Evolutionary conservation across 495 filamentous ascomycete genomes (phyloP).

Genomic region (Astrothelium macrocarpum): DNA sequence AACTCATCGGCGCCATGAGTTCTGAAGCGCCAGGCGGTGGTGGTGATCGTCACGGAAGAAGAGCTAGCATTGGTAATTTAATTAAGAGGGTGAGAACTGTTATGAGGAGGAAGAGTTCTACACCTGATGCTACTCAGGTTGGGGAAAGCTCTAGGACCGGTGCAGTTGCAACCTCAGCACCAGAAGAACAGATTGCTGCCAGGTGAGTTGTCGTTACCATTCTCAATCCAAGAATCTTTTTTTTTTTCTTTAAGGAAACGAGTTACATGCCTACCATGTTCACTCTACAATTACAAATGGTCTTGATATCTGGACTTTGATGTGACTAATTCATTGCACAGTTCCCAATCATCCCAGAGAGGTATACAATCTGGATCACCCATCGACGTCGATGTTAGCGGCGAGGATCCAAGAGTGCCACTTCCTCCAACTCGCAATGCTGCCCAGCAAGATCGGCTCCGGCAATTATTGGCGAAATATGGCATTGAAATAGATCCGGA

Average conservation of each 20-base stretch:
- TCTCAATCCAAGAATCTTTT: too few species aligned
- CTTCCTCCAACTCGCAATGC: slow-evolving; percentile 24
- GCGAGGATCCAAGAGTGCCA: slow-evolving; percentile 12
- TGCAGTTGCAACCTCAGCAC: slow-evolving; percentile 15
- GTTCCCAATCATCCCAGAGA: not conserved
- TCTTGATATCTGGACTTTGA: not conserved
- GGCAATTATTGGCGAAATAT: slow-evolving; percentile 64
- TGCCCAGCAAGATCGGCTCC: slow-evolving; percentile 58
- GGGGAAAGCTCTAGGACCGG: slow-evolving; percentile 16
- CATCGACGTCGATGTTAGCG: slow-evolving; percentile 1
- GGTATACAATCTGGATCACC: not conserved
- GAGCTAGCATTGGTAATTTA: slow-evolving; percentile 34
- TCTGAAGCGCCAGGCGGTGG: not conserved
- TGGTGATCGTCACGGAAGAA: not conserved
- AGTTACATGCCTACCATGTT: not conserved
- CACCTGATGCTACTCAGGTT: slow-evolving; percentile 27
- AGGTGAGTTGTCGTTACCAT: not conserved
- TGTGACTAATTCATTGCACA: not conserved
- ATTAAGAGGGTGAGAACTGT: slow-evolving; percentile 56
- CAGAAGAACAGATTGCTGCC: not conserved
- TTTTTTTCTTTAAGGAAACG: too few species aligned
- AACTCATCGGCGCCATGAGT: not conserved
- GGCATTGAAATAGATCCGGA: slow-evolving; percentile 53
- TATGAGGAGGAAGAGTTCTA: slow-evolving; percentile 44
- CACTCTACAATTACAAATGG: slow-evolving; percentile 2